Conservation (phyloP, 2,329 filamentous ascomycete genomes). For the Trichothecium sympodiale region DNA sequence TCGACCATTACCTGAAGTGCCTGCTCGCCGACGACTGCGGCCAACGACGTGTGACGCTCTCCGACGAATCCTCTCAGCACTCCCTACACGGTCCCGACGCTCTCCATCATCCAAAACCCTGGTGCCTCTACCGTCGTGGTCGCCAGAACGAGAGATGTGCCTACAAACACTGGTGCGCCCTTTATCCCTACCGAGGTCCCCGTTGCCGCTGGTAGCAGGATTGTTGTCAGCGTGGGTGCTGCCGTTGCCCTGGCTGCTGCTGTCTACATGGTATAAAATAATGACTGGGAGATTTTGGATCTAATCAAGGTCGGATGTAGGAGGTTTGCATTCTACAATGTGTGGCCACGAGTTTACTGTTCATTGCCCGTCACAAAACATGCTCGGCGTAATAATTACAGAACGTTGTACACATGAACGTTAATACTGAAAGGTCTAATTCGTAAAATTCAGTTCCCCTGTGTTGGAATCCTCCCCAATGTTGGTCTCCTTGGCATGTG, state of each 20-base stretch:
- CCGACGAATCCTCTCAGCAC: constrained; percentile 1
- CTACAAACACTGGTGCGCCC: background rate
- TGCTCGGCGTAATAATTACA: too few relatives aligned
- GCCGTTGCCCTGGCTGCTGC: background rate
- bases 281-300: too few relatives aligned
- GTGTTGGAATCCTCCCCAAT: too few relatives aligned
- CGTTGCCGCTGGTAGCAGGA: background rate
- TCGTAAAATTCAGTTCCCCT: too few relatives aligned
- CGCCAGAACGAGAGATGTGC: background rate
- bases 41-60: constrained; percentile 4
- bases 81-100: background rate
- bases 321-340: too few relatives aligned
- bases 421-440: too few relatives aligned
- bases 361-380: too few relatives aligned
- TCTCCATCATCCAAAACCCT: background rate
- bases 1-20: constrained; percentile 1
- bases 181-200: background rate
- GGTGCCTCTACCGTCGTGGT: background rate
- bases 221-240: background rate
- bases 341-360: too few relatives aligned
- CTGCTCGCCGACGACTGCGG: constrained; percentile 1
- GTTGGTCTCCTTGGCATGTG: too few relatives aligned
- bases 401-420: too few relatives aligned
- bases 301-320: too few relatives aligned
- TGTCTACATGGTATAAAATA: constrained; percentile 1